A percentile compares a stretch with the other conserved stretches of the same genome.
Conservation (phyloP, 2,329 filamentous ascomycete species). For the Scedosporium dehoogii region DNA sequence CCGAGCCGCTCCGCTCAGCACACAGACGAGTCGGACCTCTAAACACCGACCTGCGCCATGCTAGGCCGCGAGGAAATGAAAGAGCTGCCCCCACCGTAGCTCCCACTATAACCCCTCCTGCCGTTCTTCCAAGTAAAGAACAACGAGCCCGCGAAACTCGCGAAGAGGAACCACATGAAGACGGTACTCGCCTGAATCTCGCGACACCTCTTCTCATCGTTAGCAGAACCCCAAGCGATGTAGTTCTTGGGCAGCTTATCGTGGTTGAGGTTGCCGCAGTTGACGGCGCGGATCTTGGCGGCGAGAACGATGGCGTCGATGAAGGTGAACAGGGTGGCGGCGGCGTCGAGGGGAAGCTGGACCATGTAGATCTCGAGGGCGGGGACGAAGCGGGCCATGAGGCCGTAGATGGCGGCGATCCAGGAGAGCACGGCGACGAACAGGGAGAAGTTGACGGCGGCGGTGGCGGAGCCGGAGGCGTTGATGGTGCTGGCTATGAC, state of each 20-base stretch:
- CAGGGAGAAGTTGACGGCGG: slow-evolving; percentile 55
- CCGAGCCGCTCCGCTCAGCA: not conserved
- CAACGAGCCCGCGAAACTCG: slow-evolving; percentile 45
- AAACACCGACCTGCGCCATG: slow-evolving; percentile 49
- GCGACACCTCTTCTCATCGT: slow-evolving; percentile 57
- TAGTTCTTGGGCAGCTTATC: slow-evolving; percentile 30
- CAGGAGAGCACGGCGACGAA: slow-evolving; percentile 59
- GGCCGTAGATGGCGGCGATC: slow-evolving; percentile 54
- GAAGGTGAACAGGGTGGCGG: slow-evolving; percentile 59
- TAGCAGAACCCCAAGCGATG: slow-evolving; percentile 52
- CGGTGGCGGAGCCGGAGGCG: slow-evolving; percentile 29
- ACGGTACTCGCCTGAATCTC: slow-evolving; percentile 65
- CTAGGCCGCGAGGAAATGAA: slow-evolving; percentile 33
- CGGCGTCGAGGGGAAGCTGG: slow-evolving; percentile 44
- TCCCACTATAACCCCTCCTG: slow-evolving; percentile 33
- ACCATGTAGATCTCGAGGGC: slow-evolving; percentile 40
- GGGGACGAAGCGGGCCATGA: slow-evolving; percentile 45
- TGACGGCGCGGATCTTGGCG: slow-evolving; percentile 56
- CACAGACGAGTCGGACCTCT: slow-evolving; percentile 11
- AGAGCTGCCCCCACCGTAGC: slow-evolving; percentile 20
- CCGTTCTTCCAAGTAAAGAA: slow-evolving; percentile 45
- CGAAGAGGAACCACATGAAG: slow-evolving; percentile 74
- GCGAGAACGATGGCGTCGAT: slow-evolving; percentile 61
- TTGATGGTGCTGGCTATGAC: slow-evolving; percentile 41
- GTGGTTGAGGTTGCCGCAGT: slow-evolving; percentile 47